phyloP scores from a whole-genome alignment of 208 protist genomes.

The Leishmania amazonensis region DNA sequence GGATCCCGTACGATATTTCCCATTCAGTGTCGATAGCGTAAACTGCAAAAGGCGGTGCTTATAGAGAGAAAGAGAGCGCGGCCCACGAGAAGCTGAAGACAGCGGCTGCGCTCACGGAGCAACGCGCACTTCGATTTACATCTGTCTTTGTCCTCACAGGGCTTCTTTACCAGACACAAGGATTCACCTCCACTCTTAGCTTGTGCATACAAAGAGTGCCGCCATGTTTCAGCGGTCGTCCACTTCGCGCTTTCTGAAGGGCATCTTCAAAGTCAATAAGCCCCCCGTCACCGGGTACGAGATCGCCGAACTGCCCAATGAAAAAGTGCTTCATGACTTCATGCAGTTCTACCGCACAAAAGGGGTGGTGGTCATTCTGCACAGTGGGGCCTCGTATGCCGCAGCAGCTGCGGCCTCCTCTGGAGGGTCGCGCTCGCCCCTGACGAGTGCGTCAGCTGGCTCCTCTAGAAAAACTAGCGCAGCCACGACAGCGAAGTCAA shows the following conservation, averaged over 20 bases:
- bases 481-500: not conserved
- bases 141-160: not conserved
- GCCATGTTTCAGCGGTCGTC: slow-evolving; percentile 29
- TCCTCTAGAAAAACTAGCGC: not conserved
- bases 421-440: slow-evolving; percentile 3
- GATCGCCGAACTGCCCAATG: slow-evolving; percentile 82
- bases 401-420: slow-evolving; percentile 8
- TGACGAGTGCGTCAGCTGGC: slow-evolving; percentile 7
- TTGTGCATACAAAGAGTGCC: not conserved
- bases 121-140: not conserved
- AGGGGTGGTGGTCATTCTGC: slow-evolving; percentile 66
- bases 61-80: not conserved
- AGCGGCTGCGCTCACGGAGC: not conserved
- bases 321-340: slow-evolving; percentile 74
- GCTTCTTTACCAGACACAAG: not conserved
- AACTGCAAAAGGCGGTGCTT: not conserved
- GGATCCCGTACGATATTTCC: not conserved
- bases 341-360: slow-evolving; percentile 63
- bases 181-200: not conserved
- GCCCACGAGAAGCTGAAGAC: not conserved
- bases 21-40: not conserved
- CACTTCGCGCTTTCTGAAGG: slow-evolving; percentile 51
- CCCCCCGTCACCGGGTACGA: slow-evolving; percentile 83
- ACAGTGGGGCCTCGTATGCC: slow-evolving; percentile 45
- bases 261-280: slow-evolving; percentile 66